Conservation (phyloP, 1,284 basidiomycete species). For the Schizophyllum amplum region DNA sequence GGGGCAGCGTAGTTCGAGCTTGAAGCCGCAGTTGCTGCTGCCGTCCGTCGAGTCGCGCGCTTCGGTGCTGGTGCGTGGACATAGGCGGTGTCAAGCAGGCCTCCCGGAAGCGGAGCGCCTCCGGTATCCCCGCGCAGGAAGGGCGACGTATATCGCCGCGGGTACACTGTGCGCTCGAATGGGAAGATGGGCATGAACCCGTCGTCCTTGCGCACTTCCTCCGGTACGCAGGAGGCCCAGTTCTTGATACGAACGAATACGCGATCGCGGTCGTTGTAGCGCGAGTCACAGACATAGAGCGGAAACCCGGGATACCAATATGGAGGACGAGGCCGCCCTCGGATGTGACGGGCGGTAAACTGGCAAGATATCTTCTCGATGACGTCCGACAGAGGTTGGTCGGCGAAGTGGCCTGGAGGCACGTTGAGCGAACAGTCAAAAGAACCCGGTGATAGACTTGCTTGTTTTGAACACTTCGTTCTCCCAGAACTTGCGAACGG, state of each 20-base stretch:
- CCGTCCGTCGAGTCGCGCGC: no score
- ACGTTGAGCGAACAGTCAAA: no score
- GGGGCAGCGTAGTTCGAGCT: no score
- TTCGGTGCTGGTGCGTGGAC: no score
- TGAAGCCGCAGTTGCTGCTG: no score
- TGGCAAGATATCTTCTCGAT: slow-evolving; percentile 84
- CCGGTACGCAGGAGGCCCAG: slow-evolving; percentile 89
- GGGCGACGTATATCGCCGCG: slow-evolving; percentile 58
- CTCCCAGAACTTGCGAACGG: slow-evolving; percentile 78
- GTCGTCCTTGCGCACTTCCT: slow-evolving; percentile 69
- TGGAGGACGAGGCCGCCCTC: slow-evolving; percentile 70
- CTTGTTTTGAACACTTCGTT: slow-evolving; percentile 93
- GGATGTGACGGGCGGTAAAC: slow-evolving; percentile 81
- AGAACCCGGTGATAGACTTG: no score
- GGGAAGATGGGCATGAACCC: slow-evolving; percentile 64
- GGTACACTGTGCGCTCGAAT: slow-evolving; percentile 68
- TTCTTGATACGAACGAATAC: slow-evolving; percentile 87
- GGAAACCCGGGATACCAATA: slow-evolving; percentile 86
- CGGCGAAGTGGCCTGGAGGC: slow-evolving; percentile 69
- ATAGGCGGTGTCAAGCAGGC: no score
- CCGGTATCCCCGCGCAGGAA: slow-evolving; percentile 27
- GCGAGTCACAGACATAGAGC: slow-evolving; percentile 85
- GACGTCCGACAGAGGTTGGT: slow-evolving; percentile 83
- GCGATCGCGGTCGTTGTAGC: slow-evolving; percentile 84
- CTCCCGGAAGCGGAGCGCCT: no score